A percentile compares a stretch with the other conserved stretches of the same genome.
phyloP scores from a whole-genome alignment of 495 filamentous ascomycete genomes.

The Talaromyces proteolyticus region DNA sequence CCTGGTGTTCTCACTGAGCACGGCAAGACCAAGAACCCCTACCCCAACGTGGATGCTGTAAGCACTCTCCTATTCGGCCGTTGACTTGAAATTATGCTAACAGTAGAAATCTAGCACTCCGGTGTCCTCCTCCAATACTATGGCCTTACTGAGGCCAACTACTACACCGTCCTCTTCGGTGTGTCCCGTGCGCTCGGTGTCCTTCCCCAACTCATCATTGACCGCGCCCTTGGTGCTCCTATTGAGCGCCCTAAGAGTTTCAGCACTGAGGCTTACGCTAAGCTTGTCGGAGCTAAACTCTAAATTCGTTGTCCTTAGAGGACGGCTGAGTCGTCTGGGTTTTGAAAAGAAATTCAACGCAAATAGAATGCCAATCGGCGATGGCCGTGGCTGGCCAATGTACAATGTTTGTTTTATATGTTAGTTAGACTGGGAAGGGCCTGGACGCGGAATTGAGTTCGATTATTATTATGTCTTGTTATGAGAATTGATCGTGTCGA shows the following conservation, averaged over 20 bases:
- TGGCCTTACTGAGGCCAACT: conserved; percentile 95
- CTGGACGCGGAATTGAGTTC: background rate
- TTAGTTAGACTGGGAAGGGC: conserved; percentile 23
- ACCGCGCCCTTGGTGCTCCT: conserved; percentile 81
- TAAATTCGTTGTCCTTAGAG: conserved; percentile 44
- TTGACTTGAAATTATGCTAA: conserved; percentile 28
- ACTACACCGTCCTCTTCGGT: conserved; percentile 99
- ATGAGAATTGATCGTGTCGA: too few relatives aligned
- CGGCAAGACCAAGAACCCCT: conserved; percentile 97
- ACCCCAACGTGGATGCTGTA: conserved; percentile 64
- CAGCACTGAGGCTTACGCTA: conserved; percentile 93
- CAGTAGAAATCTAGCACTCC: conserved; percentile 57
- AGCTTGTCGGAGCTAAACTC: conserved; percentile 86
- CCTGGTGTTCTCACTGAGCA: conserved; percentile 97
- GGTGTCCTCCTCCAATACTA: conserved; percentile 99
- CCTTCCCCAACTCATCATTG: conserved; percentile 97
- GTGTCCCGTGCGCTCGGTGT: conserved; percentile 97
- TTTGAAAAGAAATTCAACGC: background rate
- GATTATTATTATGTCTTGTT: conserved; percentile 4
- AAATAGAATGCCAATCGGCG: background rate
- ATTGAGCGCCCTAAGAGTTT: conserved; percentile 86
- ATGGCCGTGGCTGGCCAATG: background rate
- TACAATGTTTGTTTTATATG: conserved; percentile 17
- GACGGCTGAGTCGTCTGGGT: background rate
- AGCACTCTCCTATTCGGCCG: conserved; percentile 34